Conservation (phyloP, 352 stramenopile species). For the Globisporangium cederbergense region DNA sequence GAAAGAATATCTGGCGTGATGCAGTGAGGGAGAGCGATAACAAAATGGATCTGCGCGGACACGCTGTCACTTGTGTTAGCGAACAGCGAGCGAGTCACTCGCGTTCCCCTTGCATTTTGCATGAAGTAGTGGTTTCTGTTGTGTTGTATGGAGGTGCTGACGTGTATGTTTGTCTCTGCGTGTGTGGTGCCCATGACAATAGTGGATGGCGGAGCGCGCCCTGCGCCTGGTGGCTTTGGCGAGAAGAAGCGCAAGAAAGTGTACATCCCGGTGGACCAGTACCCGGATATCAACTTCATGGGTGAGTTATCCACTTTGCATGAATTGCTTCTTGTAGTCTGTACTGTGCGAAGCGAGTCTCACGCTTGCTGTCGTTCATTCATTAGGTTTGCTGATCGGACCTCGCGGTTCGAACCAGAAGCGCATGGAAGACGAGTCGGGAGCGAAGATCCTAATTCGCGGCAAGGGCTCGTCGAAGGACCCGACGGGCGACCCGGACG, state of each 20-base stretch:
- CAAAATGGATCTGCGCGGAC: not conserved
- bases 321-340: too few species aligned
- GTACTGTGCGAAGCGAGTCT: too few species aligned
- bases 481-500: constrained; percentile 76
- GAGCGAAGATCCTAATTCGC: constrained; percentile 89
- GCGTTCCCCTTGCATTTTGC: not conserved
- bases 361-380: not conserved
- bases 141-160: not conserved
- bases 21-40: not conserved
- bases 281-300: constrained; percentile 94
- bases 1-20: not conserved
- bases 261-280: constrained; percentile 89
- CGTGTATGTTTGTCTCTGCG: not conserved
- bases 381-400: constrained; percentile 77
- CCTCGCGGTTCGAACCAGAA: constrained; percentile 90
- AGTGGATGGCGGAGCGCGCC: constrained; percentile 33
- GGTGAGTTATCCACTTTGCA: constrained; percentile 23
- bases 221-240: constrained; percentile 30
- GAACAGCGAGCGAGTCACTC: too few species aligned
- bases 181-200: not conserved
- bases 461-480: constrained; percentile 87
- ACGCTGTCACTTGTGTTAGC: too few species aligned
- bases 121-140: not conserved
- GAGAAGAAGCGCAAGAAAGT: constrained; percentile 89
- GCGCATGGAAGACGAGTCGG: constrained; percentile 90